These are phyloP conservation scores for Kwoniella mangroviensis DNA, from an alignment of 768 basidiomycete genomes.

Conservation along the genomic window DNA sequence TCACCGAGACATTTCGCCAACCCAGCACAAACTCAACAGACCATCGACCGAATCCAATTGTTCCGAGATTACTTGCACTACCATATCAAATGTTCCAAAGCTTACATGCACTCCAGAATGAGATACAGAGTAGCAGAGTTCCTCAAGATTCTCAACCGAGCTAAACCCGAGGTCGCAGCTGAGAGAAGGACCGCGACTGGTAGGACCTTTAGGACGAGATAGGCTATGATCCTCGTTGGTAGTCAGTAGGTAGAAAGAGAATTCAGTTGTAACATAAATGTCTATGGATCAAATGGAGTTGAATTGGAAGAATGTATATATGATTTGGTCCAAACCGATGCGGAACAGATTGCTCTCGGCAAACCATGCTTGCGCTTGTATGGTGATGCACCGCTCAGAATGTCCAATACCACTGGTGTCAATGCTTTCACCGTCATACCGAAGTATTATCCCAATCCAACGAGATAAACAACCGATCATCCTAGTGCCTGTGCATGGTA, in stretches of 20 bases:
- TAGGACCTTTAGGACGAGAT: constrained; percentile 47
- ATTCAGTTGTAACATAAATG: constrained; percentile 11
- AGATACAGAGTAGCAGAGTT: constrained; percentile 91
- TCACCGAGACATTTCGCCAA: constrained; percentile 94
- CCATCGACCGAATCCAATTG: constrained; percentile 92
- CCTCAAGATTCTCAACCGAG: constrained; percentile 79
- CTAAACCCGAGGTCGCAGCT: constrained; percentile 81
- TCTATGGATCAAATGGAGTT: neutral
- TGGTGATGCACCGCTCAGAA: no score
- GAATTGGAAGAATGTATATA: constrained; percentile 11
- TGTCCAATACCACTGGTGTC: neutral
- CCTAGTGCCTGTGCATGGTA: neutral
- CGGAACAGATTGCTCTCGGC: neutral
- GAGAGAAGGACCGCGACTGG: constrained; percentile 85
- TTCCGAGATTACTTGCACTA: constrained; percentile 99
- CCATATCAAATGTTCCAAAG: constrained; percentile 93
- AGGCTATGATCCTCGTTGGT: neutral
- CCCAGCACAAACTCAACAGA: constrained; percentile 68
- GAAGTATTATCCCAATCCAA: neutral
- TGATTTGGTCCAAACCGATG: neutral
- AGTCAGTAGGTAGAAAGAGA: neutral
- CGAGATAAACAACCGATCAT: neutral
- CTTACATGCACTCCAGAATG: constrained; percentile 99
- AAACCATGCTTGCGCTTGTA: no score
- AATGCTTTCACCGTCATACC: neutral